Evolutionary conservation across 2,329 filamentous ascomycete species (phyloP).

Genomic region (Epichloe hybrida): DNA sequence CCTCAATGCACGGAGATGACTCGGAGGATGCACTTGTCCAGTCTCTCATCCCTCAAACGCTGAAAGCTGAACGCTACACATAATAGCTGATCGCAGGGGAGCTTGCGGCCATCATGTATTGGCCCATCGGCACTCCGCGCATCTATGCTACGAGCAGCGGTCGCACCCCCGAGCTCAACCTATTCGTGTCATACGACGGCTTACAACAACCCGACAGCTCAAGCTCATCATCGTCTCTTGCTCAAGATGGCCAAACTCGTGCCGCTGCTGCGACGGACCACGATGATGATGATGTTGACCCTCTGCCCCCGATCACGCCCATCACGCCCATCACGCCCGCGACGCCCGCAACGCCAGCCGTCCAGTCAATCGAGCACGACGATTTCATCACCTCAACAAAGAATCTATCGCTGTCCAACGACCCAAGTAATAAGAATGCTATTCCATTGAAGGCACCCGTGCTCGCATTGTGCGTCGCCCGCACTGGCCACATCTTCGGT

Average conservation of each 20-base stretch:
- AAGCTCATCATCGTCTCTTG: slow-evolving; percentile 9
- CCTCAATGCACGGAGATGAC: slow-evolving; percentile 12
- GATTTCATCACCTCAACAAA: slow-evolving; percentile 17
- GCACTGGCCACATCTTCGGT: slow-evolving; percentile 71
- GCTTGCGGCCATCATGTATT: slow-evolving; percentile 57
- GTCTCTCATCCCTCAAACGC: slow-evolving; percentile 4
- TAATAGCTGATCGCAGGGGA: slow-evolving; percentile 12
- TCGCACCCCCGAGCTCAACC: slow-evolving; percentile 34
- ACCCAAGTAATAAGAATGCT: slow-evolving; percentile 14
- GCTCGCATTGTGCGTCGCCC: slow-evolving; percentile 61
- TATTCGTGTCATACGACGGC: slow-evolving; percentile 49
- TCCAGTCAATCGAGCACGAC: slow-evolving; percentile 46
- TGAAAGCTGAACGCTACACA: slow-evolving; percentile 5
- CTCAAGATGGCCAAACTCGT: slow-evolving; percentile 10
- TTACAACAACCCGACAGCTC: slow-evolving; percentile 23
- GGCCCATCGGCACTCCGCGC: slow-evolving; percentile 74
- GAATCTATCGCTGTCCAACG: slow-evolving; percentile 8
- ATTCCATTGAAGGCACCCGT: slow-evolving; percentile 49
- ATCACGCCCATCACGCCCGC: slow-evolving; percentile 12
- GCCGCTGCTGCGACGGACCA: slow-evolving; percentile 13
- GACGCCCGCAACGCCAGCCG: slow-evolving; percentile 43
- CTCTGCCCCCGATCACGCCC: slow-evolving; percentile 30
- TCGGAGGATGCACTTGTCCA: slow-evolving; percentile 11
- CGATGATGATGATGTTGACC: slow-evolving; percentile 25
- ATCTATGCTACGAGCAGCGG: slow-evolving; percentile 68